Conservation (phyloP, 306 rosid genomes). For the Dicorynia guianensis region DNA sequence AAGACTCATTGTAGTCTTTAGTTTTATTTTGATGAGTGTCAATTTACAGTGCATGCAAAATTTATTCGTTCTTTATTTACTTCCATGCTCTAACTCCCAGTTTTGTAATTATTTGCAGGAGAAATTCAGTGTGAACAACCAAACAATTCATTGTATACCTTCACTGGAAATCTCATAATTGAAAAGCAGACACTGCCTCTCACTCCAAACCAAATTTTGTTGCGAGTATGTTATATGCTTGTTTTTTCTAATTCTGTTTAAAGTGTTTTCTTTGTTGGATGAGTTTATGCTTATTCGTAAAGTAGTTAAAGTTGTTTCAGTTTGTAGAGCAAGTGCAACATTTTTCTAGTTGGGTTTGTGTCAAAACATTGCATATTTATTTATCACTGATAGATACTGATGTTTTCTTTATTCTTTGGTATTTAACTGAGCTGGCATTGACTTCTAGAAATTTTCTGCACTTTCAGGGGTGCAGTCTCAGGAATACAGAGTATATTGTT, state of each 20-base stretch:
- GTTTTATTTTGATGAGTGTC: constrained; percentile 8
- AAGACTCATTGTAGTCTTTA: neutral
- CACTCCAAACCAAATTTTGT: constrained; percentile 77
- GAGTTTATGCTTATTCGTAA: constrained; percentile 13
- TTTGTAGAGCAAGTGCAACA: constrained; percentile 21
- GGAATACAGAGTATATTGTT: constrained; percentile 93
- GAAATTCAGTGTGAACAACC: constrained; percentile 95
- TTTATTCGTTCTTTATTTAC: constrained; percentile 16
- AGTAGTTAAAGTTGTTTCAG: constrained; percentile 22
- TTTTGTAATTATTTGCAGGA: constrained; percentile 59
- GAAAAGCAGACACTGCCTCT: constrained; percentile 85
- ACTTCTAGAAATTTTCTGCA: constrained; percentile 26
- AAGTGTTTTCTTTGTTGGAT: constrained; percentile 11
- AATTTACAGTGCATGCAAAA: constrained; percentile 1
- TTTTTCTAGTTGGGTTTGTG: constrained; percentile 15
- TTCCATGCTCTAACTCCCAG: constrained; percentile 7
- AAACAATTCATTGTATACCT: constrained; percentile 89
- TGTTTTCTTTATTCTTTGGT: constrained; percentile 22
- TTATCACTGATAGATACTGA: constrained; percentile 21
- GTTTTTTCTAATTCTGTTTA: neutral
- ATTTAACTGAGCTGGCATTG: constrained; percentile 29
- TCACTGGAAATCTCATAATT: constrained; percentile 81
- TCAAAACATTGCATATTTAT: constrained; percentile 3
- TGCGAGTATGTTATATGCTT: constrained; percentile 68
- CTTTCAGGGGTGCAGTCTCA: constrained; percentile 97